Evolutionary conservation across 306 rosid species (phyloP).

Genomic region (Crotalaria pallida): DNA sequence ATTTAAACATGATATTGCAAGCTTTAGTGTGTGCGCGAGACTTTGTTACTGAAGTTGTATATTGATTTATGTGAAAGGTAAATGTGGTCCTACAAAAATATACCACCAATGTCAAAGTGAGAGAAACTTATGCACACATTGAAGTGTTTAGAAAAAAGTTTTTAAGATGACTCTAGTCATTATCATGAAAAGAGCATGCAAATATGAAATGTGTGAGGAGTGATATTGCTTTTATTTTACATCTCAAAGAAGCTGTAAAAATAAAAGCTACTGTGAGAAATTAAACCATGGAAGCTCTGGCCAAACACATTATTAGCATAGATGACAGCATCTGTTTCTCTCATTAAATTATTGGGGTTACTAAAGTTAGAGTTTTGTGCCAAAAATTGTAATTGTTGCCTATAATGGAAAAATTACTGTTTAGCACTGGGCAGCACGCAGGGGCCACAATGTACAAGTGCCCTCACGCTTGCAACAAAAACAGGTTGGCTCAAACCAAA

Average conservation of each 20-base stretch:
- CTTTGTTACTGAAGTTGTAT: background rate
- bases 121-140: background rate
- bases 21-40: background rate
- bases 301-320: background rate
- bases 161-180: background rate
- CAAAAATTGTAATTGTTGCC: constrained; percentile 41
- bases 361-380: constrained; percentile 20
- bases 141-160: background rate
- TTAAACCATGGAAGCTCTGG: too few relatives aligned
- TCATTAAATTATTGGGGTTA: background rate
- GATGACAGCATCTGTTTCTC: constrained; percentile 4
- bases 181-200: background rate
- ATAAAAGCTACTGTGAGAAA: background rate
- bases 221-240: background rate
- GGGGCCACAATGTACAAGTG: constrained; percentile 31
- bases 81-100: background rate
- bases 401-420: constrained; percentile 31
- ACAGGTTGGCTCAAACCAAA: constrained; percentile 26
- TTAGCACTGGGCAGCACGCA: constrained; percentile 18
- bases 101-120: background rate
- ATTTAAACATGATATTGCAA: background rate
- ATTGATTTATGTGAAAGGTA: background rate
- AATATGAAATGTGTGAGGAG: too few relatives aligned
- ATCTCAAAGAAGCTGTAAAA: too few relatives aligned
- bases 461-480: constrained; percentile 26